Evolutionary conservation across 2,329 filamentous ascomycete species (phyloP).

Genomic region (Basipetospora chlamydospora): DNA sequence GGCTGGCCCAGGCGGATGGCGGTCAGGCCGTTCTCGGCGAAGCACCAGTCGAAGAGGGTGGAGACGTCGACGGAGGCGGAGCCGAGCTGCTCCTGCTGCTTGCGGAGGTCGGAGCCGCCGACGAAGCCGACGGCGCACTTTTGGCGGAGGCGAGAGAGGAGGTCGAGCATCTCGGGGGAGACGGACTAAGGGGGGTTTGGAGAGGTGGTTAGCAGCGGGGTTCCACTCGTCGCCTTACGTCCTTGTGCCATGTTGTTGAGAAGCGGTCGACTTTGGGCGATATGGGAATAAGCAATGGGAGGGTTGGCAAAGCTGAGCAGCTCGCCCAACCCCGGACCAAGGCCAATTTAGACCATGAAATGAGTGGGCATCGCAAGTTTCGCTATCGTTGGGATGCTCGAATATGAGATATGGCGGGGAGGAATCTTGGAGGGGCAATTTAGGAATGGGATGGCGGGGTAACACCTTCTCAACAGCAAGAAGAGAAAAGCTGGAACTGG

Average conservation of each 20-base stretch:
- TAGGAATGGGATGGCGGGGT: too few species aligned
- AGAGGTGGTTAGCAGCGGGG: not conserved
- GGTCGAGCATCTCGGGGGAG: conserved; percentile 66
- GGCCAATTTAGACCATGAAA: too few species aligned
- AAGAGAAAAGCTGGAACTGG: not conserved
- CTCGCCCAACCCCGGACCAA: too few species aligned
- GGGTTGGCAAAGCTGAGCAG: not conserved
- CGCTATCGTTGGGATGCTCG: too few species aligned
- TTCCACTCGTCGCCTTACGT: not conserved
- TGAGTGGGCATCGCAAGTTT: too few species aligned
- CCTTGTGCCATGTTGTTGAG: not conserved
- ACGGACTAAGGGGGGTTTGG: conserved; percentile 39
- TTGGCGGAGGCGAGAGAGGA: conserved; percentile 68
- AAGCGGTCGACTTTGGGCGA: too few species aligned
- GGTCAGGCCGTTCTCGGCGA: conserved; percentile 90
- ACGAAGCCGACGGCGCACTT: conserved; percentile 86
- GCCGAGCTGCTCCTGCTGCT: conserved; percentile 94
- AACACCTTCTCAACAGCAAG: too few species aligned
- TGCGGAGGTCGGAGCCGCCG: conserved; percentile 78
- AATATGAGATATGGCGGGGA: too few species aligned
- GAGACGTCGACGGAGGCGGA: conserved; percentile 52
- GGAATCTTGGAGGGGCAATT: too few species aligned
- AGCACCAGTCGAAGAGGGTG: conserved; percentile 91
- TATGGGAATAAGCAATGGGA: conserved; percentile 1
- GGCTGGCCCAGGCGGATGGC: conserved; percentile 71